Base-by-base conservation (phyloP, 2,329 filamentous ascomycete species). In the Nothomitra cinnamomea region DNA sequence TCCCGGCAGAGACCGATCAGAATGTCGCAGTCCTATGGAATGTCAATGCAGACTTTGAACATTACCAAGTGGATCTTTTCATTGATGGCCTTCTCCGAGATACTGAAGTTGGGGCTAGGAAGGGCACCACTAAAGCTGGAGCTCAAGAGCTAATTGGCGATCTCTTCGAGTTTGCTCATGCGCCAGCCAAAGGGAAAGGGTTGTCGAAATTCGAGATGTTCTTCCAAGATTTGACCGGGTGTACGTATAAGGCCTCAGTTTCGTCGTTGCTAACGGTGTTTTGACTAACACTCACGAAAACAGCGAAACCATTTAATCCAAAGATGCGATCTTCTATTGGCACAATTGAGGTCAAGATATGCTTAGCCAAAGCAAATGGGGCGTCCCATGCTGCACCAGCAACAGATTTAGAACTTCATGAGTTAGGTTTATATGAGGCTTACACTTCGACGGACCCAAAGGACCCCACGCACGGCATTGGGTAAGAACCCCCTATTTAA, bases 1-100 rank as follows among this genome's bases (percentile, higher is more conserved):
- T 36, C 19, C 22, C 24, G 19, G 24, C 54, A 6, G 24, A 45
- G 42, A 22, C 55, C 10, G 28, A 45, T 8, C 47, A 56, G 41
- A 36, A 21, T 17, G 48, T 56, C 22, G 22, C 55, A n/a, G 22
- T 55, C 19, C 21, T 28, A 8, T 55, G 54, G 41, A 24, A 45
- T 19, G 17, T 55, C 17, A 28, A 41, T 12, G 52, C 50, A 28
- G 32, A 19, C 12, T 25, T 25, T n/a, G 21, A 28, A 2, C 2
- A 28, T 2, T 48, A 48, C 13, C 43, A 48, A 38, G 54, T 57
- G 32, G 62, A 63, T 41, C 10, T 61, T 19, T 41, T 61, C 12
- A 54, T 62, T 12, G 62, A 63, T 53, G 62, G 62, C 2, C 55
- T 63, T 40, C 42, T 61, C 10, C 57, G 62, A 22, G 56, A 57